Evolutionary conservation across 495 filamentous ascomycete species (phyloP), one percentile per base, ranked within the genome.

Genomic region (Aspergillus conjunctus): DNA sequence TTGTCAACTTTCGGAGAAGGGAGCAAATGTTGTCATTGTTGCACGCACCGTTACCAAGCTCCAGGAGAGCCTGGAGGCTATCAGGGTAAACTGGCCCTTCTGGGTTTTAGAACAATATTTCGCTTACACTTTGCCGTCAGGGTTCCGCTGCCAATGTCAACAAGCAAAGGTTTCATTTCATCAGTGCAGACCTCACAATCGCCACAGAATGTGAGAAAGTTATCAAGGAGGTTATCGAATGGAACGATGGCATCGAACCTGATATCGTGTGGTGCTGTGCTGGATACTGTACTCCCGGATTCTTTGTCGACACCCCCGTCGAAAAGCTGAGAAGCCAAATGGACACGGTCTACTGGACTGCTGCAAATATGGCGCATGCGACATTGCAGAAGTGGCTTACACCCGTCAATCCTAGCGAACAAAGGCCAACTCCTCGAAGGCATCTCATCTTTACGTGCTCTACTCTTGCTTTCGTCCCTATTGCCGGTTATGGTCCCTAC

Each of bases 231-330:
- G 87, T 87, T 54, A 88, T 85, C 9, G 74, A 82, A n/a, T 98
- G 93, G 94, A 97, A 97, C 73, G 74, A 85, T 62, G 87, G 85
- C 39, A 64, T 73, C 20, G 74, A 85, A 10, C 91, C 92, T 0
- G 93, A 97, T 67, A 81, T 96, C 56, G 89, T 97, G 45, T 98
- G 94, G 93, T 92, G 91, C 71, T 87, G 91, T 59, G 95, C 94
- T 12, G 93, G 93, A 66, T 81, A 83, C 61, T 85, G 90, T 8
- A 78, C 78, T 41, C 93, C 95, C 0, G 77, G 85, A 6, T 87
- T 93, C 66, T 98, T 95, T 80, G 70, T 90, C 60, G 90, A 96
- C 59, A 83, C 82, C 15, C 74, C 84, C 21, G 68, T 88, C n/a
- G 70, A 85, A 21, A 79, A 79, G 12, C 75, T 93, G 58, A 83